These are phyloP conservation scores for Candida vartiovaarae DNA, from an alignment of 805 yeast genomes.

Conservation along the genomic window DNA sequence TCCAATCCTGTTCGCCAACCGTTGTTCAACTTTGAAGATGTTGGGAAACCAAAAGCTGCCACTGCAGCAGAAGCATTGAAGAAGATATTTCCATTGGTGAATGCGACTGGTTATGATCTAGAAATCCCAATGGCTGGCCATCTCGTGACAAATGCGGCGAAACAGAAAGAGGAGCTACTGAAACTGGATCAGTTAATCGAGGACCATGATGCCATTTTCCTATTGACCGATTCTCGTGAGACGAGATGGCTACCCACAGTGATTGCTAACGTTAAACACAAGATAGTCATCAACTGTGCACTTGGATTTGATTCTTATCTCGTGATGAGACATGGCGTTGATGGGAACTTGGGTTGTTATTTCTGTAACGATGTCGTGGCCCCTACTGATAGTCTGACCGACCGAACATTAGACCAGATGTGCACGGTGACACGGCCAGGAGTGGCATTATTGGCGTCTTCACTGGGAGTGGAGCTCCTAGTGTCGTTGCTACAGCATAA, in stretches of 20 bases:
- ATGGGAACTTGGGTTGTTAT: constrained; percentile 68
- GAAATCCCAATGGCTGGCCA: constrained; percentile 98
- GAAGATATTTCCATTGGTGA: constrained; percentile 73
- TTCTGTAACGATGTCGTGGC: constrained; percentile 95
- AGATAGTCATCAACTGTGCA: constrained; percentile 85
- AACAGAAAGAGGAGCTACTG: constrained; percentile 45
- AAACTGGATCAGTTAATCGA: constrained; percentile 45
- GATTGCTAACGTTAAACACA: constrained; percentile 56
- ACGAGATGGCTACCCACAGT: constrained; percentile 97
- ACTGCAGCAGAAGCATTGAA: constrained; percentile 70
- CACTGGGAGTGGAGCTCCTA: constrained; percentile 78
- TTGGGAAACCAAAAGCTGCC: constrained; percentile 69
- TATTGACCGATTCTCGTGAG: constrained; percentile 92
- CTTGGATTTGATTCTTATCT: constrained; percentile 90
- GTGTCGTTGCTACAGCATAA: constrained; percentile 70
- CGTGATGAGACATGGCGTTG: constrained; percentile 85
- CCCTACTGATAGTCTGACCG: constrained; percentile 81
- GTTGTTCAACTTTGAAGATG: constrained; percentile 70
- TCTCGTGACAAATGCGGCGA: constrained; percentile 52
- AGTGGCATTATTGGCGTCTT: constrained; percentile 80
- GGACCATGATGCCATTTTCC: constrained; percentile 67
- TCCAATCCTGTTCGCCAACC: constrained; percentile 97
- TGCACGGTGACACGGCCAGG: constrained; percentile 99
- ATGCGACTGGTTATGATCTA: constrained; percentile 51
- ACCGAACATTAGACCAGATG: constrained; percentile 93